A percentile compares a stretch with the other conserved stretches of the same genome.
These are phyloP conservation scores for Santalum album DNA, from an alignment of 164 flowering plant species.

Conservation along the genomic window DNA sequence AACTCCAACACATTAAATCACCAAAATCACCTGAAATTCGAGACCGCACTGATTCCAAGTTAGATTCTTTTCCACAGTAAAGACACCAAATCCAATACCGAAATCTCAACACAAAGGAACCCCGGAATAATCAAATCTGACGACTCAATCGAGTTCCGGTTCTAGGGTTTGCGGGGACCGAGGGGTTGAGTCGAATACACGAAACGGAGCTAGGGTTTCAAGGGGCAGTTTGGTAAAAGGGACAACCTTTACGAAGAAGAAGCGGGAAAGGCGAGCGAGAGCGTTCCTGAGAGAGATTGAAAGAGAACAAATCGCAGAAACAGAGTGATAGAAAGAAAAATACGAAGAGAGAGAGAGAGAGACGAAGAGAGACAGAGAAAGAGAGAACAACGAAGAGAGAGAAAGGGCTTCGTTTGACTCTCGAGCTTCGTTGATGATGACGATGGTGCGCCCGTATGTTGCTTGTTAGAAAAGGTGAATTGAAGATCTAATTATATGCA, in stretches of 20 bases:
- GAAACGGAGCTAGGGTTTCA: slow-evolving; percentile 24
- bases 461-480: slow-evolving; percentile 14
- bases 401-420: slow-evolving; percentile 16
- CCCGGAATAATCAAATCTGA: neutral
- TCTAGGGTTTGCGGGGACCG: slow-evolving; percentile 1
- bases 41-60: neutral
- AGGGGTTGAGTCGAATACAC: neutral
- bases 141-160: neutral
- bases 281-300: slow-evolving; percentile 13
- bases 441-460: slow-evolving; percentile 19
- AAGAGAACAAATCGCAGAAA: neutral
- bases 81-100: neutral
- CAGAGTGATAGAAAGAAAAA: neutral
- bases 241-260: neutral
- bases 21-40: neutral
- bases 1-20: neutral
- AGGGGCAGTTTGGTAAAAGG: slow-evolving; percentile 3
- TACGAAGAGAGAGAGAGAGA: neutral
- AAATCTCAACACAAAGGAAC: slow-evolving; percentile 5
- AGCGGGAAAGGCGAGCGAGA: neutral
- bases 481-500: too few relatives aligned
- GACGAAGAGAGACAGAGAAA: slow-evolving; percentile 5
- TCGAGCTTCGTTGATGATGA: slow-evolving; percentile 25
- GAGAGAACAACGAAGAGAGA: neutral
- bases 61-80: neutral